Base-by-base conservation (phyloP, 73 alveolate species). In the Paraurostyla sp. region DNA sequence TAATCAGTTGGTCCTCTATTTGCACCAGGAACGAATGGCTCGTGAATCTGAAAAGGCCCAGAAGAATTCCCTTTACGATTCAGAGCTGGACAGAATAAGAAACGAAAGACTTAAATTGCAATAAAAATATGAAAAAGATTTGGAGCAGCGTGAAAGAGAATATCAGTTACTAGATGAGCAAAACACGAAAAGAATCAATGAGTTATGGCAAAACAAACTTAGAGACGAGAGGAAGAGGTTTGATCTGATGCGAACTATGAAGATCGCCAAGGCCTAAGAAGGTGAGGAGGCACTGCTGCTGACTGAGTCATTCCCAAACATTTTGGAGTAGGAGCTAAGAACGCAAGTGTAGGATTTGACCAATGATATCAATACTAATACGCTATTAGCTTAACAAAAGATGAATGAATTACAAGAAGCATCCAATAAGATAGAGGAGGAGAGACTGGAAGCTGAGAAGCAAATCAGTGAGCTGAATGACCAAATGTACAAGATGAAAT, bases 1-100 rank as follows among this genome's bases (percentile, higher is more conserved):
- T 3, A 73, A 73, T 49, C 52, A 87, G 57, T 40, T 87, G 40
- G 65, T 87, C 6, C 90, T 85, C 23, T 56, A 75, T 29, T 63
- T 87, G 54, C 90, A 87, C 35, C 57, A 85, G 78, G 94, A 87
- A 87, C 45, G 90, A 27, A 75, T 84, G 94, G 90, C 73, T 22
- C 50, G 94, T 38, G 94, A 87, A 48, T 56, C 85, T 32, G 94
- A 87, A 78, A 85, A 87, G 38, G 38, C 69, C 33, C 40, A 71
- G 23, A 75, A 81, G 33, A 52, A 76, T 48, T 13, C 59, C 16
- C 62, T 29, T 22, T 56, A 80, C 40, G 76, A 68, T 71, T 32
- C 45, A 15, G 94, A 87, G 32, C 41, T 52, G 36, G 94, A 87
- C 29, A 51, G 85, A 23, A 49, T 69, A 4, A 52, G 80, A 54